Conservation (phyloP, 164 flowering plant species). For the Aristolochia contorta region DNA sequence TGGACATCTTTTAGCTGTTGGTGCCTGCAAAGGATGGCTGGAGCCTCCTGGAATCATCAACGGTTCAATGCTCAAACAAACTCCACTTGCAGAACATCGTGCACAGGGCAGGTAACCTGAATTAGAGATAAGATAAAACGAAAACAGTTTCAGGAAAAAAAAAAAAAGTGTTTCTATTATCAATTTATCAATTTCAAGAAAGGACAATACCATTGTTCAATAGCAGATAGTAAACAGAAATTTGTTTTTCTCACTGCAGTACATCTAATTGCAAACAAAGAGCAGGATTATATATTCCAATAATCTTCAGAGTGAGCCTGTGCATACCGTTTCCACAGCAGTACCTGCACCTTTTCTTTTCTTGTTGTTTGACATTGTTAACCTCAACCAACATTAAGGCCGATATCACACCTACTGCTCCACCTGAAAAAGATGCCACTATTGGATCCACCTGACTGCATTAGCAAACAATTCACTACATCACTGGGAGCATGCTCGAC, state of each 20-base stretch:
- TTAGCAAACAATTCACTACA: no score
- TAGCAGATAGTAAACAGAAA: no score
- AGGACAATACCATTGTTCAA: no score
- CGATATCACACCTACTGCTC: constrained; percentile 92
- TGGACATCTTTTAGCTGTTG: constrained; percentile 61
- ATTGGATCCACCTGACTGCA: constrained; percentile 94
- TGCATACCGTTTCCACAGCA: constrained; percentile 74
- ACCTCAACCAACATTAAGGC: constrained; percentile 82
- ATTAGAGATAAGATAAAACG: neutral
- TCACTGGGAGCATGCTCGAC: no score
- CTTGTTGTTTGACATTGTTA: constrained; percentile 84
- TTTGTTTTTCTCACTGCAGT: no score
- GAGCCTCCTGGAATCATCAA: constrained; percentile 34
- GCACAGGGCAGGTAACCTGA: constrained; percentile 93
- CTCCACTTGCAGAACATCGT: constrained; percentile 81
- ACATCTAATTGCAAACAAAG: neutral
- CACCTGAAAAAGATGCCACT: constrained; percentile 92
- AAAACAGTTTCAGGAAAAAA: neutral
- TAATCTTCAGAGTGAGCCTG: neutral
- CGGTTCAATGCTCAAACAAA: constrained; percentile 54
- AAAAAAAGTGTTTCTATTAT: no score
- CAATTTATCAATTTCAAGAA: no score
- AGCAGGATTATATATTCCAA: neutral
- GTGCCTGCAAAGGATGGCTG: constrained; percentile 45
- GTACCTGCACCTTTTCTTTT: constrained; percentile 84